Evolutionary conservation across 2,329 filamentous ascomycete species (phyloP), one percentile per base, ranked within the genome.

Genomic region (Sclerotinia nivalis): DNA sequence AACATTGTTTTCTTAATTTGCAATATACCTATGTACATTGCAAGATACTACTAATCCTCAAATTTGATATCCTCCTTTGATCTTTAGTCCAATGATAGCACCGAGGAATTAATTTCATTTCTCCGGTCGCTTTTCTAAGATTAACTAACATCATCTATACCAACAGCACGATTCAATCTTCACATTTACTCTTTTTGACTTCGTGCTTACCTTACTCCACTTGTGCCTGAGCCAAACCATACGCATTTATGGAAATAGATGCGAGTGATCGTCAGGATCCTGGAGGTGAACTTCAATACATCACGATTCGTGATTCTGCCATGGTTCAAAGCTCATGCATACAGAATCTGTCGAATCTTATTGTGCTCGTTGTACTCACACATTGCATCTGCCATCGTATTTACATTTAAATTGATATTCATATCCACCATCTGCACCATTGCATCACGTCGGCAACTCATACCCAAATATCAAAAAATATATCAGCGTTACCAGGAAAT

Each of bases 301-400:
- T 50, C 7, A 20, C 45, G 31, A 18, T 40, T 59, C 22, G 9
- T 31, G 31, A 18, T 40, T 59, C 22, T 25, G 31, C 31, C 43
- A 62, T 37, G 20, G 20, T 25, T 37, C 45, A 62, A 37, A 34
- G 60, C 45, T 49, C 54, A 56, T 56, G 54, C 28, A 34, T 34
- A 15, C 40, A 4, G 40, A 13, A 43, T 31, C 10, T 10, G 5
- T 37, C 45, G 20, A 31, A 50, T 12, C 45, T 49, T 62, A 22
- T 31, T 31, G 28, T 18, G 12, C 25, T 37, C 28, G 15, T 43
- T 37, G 37, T 43, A 18, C 37, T 43, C 4, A 45, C 25, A 43
- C 56, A 40, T 43, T 59, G 13, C 56, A 59, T 59, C 56, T 58
- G 37, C 13, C 55, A 40, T 58, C 34, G 55, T 22, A 64, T 64